A percentile compares a stretch with the other conserved stretches of the same genome.
Evolutionary conservation across 78 protist species (phyloP).

Genomic region (Capsaspora owczarzaki): DNA sequence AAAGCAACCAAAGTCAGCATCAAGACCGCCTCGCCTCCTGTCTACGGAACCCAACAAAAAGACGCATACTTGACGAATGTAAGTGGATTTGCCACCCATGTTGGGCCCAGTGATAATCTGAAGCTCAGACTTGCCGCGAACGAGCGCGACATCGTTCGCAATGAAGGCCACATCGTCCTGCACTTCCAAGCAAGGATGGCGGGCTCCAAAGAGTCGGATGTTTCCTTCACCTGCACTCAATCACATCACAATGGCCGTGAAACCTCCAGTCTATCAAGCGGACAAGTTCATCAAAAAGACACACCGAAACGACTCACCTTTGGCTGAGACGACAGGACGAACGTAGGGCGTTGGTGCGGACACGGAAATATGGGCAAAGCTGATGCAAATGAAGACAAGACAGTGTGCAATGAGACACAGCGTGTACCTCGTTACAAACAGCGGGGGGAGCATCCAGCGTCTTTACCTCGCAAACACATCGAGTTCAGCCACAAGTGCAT

Average conservation of each 20-base stretch:
- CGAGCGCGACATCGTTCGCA: conserved; percentile 70
- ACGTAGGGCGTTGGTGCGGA: conserved; percentile 66
- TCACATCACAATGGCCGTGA: background rate
- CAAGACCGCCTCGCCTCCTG: background rate
- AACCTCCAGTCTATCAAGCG: background rate
- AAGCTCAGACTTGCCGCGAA: conserved; percentile 18
- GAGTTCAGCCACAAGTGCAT: conserved; percentile 41
- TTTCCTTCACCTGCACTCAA: background rate
- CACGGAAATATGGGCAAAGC: conserved; percentile 56
- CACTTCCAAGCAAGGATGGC: conserved; percentile 91
- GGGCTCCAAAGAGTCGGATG: conserved; percentile 38
- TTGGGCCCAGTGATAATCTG: conserved; percentile 88
- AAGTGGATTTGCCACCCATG: conserved; percentile 82
- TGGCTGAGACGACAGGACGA: conserved; percentile 50
- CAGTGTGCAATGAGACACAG: conserved; percentile 15
- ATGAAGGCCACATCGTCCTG: conserved; percentile 71
- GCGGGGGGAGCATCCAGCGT: too few species aligned
- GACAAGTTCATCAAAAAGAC: too few species aligned
- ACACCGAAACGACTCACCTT: background rate
- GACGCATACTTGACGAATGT: conserved; percentile 54
- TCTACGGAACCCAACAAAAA: background rate
- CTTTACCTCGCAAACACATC: conserved; percentile 69
- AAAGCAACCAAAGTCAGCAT: background rate
- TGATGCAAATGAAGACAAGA: background rate
- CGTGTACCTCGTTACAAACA: conserved; percentile 25